Conservation (phyloP, 495 filamentous ascomycete species). For the Oidiodendron maius region DNA sequence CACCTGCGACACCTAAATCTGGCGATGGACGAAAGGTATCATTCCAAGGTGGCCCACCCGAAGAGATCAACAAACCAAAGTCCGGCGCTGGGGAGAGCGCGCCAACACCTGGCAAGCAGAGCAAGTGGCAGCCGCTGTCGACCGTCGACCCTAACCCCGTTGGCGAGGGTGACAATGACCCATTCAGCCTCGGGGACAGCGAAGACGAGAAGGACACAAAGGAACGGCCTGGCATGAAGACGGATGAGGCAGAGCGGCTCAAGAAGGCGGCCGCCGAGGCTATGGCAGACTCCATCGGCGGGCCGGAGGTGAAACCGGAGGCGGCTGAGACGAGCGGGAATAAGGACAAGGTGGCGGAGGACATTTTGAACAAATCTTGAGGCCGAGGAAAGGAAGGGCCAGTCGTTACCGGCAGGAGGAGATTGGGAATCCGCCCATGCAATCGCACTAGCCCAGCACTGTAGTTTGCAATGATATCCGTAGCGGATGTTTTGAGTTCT, state of each 20-base stretch:
- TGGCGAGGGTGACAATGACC: constrained; percentile 85
- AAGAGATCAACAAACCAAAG: constrained; percentile 76
- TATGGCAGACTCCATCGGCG: constrained; percentile 43
- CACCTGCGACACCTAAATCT: constrained; percentile 49
- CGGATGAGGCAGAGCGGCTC: constrained; percentile 62
- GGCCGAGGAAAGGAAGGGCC: too few relatives aligned
- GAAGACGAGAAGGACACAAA: constrained; percentile 87
- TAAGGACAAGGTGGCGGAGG: constrained; percentile 38
- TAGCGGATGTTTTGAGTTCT: too few relatives aligned
- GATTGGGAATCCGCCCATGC: too few relatives aligned
- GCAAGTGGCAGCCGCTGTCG: constrained; percentile 96
- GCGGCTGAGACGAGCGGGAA: constrained; percentile 30
- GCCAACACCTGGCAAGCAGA: constrained; percentile 48
- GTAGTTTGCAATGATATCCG: too few relatives aligned
- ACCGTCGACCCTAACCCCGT: constrained; percentile 82
- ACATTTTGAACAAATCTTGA: constrained; percentile 31
- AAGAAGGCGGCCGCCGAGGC: constrained; percentile 67
- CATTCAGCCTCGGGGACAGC: constrained; percentile 93
- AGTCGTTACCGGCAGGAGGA: too few relatives aligned
- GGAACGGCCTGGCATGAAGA: constrained; percentile 30
- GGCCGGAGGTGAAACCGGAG: constrained; percentile 23
- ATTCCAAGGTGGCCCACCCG: constrained; percentile 49
- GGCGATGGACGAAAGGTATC: constrained; percentile 60
- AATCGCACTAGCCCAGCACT: too few relatives aligned
- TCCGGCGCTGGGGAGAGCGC: constrained; percentile 34